Evolutionary conservation across 768 basidiomycete genomes (phyloP).

Genomic region (Strobilomyces confusus): DNA sequence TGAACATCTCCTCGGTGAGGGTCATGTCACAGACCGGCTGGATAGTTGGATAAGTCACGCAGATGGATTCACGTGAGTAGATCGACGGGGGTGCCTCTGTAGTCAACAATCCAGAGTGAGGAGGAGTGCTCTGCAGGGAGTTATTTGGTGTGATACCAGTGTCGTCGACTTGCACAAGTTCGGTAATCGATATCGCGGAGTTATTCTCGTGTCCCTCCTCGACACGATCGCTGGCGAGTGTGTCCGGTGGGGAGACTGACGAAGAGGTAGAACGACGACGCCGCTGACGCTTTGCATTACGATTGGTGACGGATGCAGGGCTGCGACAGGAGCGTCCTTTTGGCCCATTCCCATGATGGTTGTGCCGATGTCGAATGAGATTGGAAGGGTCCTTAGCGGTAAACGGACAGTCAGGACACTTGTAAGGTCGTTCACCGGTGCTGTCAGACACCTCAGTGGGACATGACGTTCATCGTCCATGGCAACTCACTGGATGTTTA

Average conservation of each 20-base stretch:
- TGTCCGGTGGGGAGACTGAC: neutral
- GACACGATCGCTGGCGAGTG: neutral
- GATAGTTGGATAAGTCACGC: neutral
- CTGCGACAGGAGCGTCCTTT: neutral
- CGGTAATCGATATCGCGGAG: too few species aligned
- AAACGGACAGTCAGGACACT: neutral
- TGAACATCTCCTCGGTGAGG: neutral
- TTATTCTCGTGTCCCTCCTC: too few species aligned
- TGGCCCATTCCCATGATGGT: neutral
- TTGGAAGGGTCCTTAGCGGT: neutral
- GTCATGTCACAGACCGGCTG: neutral
- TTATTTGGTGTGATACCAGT: neutral
- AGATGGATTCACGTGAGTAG: neutral
- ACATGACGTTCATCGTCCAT: neutral
- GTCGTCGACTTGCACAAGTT: too few species aligned
- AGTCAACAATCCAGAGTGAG: neutral
- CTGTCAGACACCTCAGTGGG: slow-evolving; percentile 9
- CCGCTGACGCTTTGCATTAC: neutral
- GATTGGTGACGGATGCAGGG: neutral
- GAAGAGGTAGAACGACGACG: too few species aligned
- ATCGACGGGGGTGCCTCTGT: neutral
- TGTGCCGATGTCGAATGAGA: neutral
- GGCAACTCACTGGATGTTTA: slow-evolving; percentile 28
- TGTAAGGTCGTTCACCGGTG: neutral
- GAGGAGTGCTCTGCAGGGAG: neutral